Percentiles rank a stretch among this genome's conserved stretches.
Conservation (phyloP, 2,329 filamentous ascomycete species). For the Stemphylium beticola region DNA sequence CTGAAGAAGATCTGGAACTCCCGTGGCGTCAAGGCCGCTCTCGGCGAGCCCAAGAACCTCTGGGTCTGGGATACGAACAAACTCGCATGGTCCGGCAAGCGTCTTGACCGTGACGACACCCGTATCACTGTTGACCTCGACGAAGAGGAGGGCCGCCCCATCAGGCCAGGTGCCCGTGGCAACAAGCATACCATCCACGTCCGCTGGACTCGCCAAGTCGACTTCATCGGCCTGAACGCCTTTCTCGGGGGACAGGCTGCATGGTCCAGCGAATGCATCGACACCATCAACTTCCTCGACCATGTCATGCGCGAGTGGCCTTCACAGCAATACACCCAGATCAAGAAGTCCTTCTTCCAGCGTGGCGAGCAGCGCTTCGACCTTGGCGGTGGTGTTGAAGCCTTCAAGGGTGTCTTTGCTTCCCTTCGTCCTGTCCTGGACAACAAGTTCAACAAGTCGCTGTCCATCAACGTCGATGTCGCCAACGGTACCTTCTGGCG, state of each 20-base stretch:
- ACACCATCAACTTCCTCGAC: conserved; percentile 89
- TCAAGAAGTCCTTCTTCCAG: conserved; percentile 85
- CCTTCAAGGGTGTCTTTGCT: conserved; percentile 88
- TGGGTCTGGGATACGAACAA: conserved; percentile 85
- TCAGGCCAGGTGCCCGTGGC: conserved; percentile 25
- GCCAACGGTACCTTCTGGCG: conserved; percentile 91
- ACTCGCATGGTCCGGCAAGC: conserved; percentile 71
- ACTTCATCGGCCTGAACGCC: conserved; percentile 67
- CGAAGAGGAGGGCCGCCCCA: conserved; percentile 56
- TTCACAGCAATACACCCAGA: conserved; percentile 67
- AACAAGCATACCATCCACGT: conserved; percentile 69
- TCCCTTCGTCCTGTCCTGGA: conserved; percentile 77
- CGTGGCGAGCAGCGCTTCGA: conserved; percentile 55
- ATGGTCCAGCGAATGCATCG: conserved; percentile 65
- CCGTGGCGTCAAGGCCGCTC: conserved; percentile 60
- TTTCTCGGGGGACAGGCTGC: conserved; percentile 68
- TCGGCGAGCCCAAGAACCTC: conserved; percentile 54
- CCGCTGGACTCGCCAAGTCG: conserved; percentile 69
- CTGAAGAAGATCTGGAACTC: conserved; percentile 80
- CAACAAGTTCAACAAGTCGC: conserved; percentile 58
- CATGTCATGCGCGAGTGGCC: conserved; percentile 86
- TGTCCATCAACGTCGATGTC: conserved; percentile 88
- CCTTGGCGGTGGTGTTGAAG: conserved; percentile 73
- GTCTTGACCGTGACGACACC: conserved; percentile 37
- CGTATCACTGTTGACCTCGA: conserved; percentile 74